Conservation (phyloP, 495 filamentous ascomycete genomes). For the Umbilicaria muhlenbergii region DNA sequence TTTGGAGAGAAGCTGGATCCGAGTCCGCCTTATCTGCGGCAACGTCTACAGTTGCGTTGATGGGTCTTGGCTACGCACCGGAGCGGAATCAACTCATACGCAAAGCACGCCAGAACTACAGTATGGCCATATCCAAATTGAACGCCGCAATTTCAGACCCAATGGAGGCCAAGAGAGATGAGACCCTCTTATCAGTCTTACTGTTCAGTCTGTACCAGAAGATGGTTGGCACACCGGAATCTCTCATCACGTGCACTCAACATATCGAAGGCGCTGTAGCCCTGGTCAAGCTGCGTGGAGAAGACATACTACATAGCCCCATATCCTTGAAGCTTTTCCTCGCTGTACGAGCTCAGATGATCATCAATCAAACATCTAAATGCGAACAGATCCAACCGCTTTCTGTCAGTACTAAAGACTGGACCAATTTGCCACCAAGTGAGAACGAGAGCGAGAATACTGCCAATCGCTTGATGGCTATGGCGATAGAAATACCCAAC, state of each 20-base stretch:
- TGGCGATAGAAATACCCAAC: neutral
- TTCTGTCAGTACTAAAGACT: too few relatives aligned
- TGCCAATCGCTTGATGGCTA: conserved; percentile 1
- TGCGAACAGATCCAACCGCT: too few relatives aligned
- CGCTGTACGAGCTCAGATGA: conserved; percentile 35
- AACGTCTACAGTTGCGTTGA: conserved; percentile 33
- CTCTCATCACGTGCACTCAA: conserved; percentile 31
- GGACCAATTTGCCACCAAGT: neutral
- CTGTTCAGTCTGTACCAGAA: conserved; percentile 35
- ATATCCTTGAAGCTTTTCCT: conserved; percentile 32
- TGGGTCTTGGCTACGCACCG: conserved; percentile 30
- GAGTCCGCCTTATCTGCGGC: conserved; percentile 26
- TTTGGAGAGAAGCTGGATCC: conserved; percentile 2
- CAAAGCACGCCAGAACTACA: conserved; percentile 30
- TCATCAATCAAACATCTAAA: conserved; percentile 11
- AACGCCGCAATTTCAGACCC: conserved; percentile 38
- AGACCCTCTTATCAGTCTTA: conserved; percentile 44
- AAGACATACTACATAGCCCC: conserved; percentile 30
- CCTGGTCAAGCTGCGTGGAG: conserved; percentile 35
- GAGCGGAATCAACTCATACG: conserved; percentile 19
- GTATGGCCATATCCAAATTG: conserved; percentile 28
- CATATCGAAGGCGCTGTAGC: conserved; percentile 39
- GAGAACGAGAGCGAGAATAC: neutral
- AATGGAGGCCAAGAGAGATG: conserved; percentile 40
- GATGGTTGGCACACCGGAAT: neutral